Evolutionary conservation across 768 basidiomycete species (phyloP), one percentile per base, ranked within the genome.

Genomic region (Lentinula guzmanii): DNA sequence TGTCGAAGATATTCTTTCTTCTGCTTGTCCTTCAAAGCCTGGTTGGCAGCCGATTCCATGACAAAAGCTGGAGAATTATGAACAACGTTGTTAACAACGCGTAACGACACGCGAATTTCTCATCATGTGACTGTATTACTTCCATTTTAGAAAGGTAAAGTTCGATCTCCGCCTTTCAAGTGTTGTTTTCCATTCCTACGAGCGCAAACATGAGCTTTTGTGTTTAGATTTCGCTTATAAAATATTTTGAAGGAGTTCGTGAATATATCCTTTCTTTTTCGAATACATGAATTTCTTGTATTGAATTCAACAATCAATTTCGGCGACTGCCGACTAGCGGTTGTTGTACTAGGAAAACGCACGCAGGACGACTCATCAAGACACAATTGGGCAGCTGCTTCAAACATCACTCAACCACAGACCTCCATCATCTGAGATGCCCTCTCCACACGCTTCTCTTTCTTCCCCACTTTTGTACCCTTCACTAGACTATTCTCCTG

Each of bases 41-140:
- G 77, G 62, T 72, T 74, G 1, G 79, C 75, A 18, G 79, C 76
- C 0, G 87, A 87, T 50, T 87, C 78, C 87, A 89, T 89, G 35
- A 35, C 11, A 37, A 10, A 37, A 48, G 7, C 21, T 21, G 21
- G 24, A 16, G 18, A 52, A 16, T 28, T 58, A 46, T 3, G 31
- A 15, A 52, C 11, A 6, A 3, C 24, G 8, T 34, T 15, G 33
- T 33, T 3, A 18, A 9, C 7, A 48, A 48, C n/a, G 16, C 8
- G 34, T 54, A 52, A 52, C 7, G 13, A 52, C 28, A 52, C 31
- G 35, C 31, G 35, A 52, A 0, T 11, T 33, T 33, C 35, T 4
- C 31, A 35, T 41, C 34, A 54, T 24, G 39, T 54, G 52, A 52
- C 51, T 35, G 28, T 63, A 62, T 51, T 46, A 9, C 42, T 33